Evolutionary conservation across 768 basidiomycete species (phyloP).

Genomic region (Exsudoporus frostii): DNA sequence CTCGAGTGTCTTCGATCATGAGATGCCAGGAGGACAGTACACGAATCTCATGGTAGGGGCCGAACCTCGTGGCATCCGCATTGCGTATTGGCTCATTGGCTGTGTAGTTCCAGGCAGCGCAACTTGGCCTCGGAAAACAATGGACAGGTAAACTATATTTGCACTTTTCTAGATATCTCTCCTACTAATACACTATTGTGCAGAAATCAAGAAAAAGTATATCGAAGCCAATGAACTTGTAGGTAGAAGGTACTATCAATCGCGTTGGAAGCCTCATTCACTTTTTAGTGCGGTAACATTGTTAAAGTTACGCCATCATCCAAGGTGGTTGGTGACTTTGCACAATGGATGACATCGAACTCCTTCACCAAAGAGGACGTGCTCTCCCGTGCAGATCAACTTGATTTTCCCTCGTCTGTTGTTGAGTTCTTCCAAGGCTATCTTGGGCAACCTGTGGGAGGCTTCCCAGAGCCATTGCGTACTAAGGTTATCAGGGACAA

Average conservation of each 20-base stretch:
- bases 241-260: constrained; percentile 27
- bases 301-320: constrained; percentile 99
- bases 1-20: constrained; percentile 97
- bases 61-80: constrained; percentile 9
- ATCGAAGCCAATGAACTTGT: constrained; percentile 96
- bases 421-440: constrained; percentile 99
- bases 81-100: constrained; percentile 18
- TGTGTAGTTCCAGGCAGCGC: constrained; percentile 92
- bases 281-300: constrained; percentile 84
- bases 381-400: constrained; percentile 75
- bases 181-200: neutral
- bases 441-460: constrained; percentile 95
- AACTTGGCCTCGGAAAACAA: constrained; percentile 94
- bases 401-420: constrained; percentile 97
- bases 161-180: constrained; percentile 7
- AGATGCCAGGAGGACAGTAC: constrained; percentile 98
- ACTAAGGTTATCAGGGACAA: constrained; percentile 90
- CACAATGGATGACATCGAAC: constrained; percentile 99
- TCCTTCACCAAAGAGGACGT: constrained; percentile 85
- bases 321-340: constrained; percentile 98
- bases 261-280: constrained; percentile 2
- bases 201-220: constrained; percentile 97
- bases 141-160: constrained; percentile 65
- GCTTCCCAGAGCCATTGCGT: constrained; percentile 97
- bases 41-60: constrained; percentile 85